Evolutionary conservation across 306 rosid genomes (phyloP).

Genomic region (Pyrus betulifolia): DNA sequence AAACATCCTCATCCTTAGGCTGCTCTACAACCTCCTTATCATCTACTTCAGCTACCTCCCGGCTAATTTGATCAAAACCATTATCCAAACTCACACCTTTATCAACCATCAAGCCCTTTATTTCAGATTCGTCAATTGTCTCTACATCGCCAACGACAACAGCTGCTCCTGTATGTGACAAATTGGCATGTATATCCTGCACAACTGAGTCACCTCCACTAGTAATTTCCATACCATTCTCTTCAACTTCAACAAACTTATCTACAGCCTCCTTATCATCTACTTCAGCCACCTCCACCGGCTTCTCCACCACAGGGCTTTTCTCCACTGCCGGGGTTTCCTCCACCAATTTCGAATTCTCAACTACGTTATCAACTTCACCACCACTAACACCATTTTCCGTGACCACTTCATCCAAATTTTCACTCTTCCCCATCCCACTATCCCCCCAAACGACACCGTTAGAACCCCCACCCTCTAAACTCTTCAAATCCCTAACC

Average conservation of each 20-base stretch:
- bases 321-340: not conserved
- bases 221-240: slow-evolving; percentile 6
- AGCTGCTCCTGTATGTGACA: slow-evolving; percentile 29
- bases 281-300: slow-evolving; percentile 8
- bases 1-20: slow-evolving; percentile 13
- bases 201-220: slow-evolving; percentile 32
- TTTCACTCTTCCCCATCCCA: not conserved
- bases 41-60: slow-evolving; percentile 10
- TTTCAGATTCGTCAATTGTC: slow-evolving; percentile 31
- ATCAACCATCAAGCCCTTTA: slow-evolving; percentile 23
- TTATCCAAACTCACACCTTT: slow-evolving; percentile 37
- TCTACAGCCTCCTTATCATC: slow-evolving; percentile 20
- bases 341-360: slow-evolving; percentile 1
- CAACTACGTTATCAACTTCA: slow-evolving; percentile 12
- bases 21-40: slow-evolving; percentile 16
- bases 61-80: slow-evolving; percentile 33
- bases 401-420: slow-evolving; percentile 14
- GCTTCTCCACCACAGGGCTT: not conserved
- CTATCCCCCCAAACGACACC: slow-evolving; percentile 6
- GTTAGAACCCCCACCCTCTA: slow-evolving; percentile 20
- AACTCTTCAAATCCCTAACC: not conserved
- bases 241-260: slow-evolving; percentile 18
- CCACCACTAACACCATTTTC: slow-evolving; percentile 32
- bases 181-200: slow-evolving; percentile 21
- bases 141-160: slow-evolving; percentile 44